A percentile compares a stretch with the other conserved stretches of the same genome.
phyloP scores from a whole-genome alignment of 225 moss, liverwort and hornwort genomes.

The Polytrichum commune region DNA sequence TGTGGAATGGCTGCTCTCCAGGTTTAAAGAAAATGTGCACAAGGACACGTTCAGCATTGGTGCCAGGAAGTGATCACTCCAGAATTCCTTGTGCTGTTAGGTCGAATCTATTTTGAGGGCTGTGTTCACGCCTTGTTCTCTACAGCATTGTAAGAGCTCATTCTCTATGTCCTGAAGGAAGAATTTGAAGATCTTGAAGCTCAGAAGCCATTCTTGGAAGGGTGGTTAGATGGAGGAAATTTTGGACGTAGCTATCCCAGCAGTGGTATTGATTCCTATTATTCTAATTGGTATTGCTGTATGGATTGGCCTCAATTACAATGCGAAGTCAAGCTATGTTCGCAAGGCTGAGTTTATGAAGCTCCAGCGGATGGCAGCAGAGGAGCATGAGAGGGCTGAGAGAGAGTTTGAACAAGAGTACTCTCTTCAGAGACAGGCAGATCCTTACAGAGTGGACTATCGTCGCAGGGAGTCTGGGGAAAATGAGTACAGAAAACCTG shows the following conservation, averaged over 20 bases:
- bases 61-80: too few species aligned
- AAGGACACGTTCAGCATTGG: too few species aligned
- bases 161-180: too few species aligned
- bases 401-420: conserved; percentile 77
- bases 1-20: too few species aligned
- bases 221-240: conserved; percentile 33
- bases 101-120: too few species aligned
- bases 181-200: not conserved
- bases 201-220: conserved; percentile 20
- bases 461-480: conserved; percentile 24
- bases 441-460: conserved; percentile 4
- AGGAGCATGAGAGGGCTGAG: conserved; percentile 75
- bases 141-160: too few species aligned
- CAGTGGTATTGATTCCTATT: conserved; percentile 42
- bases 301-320: conserved; percentile 41
- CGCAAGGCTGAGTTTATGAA: conserved; percentile 62
- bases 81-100: too few species aligned
- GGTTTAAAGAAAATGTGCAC: too few species aligned
- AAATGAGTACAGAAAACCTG: conserved; percentile 22
- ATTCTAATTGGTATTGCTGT: conserved; percentile 17
- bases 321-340: conserved; percentile 27
- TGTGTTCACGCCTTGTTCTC: too few species aligned
- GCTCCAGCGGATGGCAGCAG: conserved; percentile 59
- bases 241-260: conserved; percentile 43
- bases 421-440: conserved; percentile 28